Evolutionary conservation across 257 asterid species (phyloP).

Genomic region (Salvia hispanica): DNA sequence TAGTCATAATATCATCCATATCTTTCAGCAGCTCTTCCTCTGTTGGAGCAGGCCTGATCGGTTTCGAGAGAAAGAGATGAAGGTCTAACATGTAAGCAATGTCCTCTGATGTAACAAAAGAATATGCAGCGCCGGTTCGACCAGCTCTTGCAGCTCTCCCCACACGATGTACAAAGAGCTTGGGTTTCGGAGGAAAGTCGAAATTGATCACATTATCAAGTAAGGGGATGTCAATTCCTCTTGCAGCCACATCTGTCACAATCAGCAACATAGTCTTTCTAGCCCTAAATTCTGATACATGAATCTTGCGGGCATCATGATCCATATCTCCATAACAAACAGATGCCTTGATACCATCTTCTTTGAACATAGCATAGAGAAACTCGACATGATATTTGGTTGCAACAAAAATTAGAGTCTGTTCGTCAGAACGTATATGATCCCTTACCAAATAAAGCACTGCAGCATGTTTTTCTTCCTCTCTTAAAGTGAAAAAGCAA

Average conservation of each 20-base stretch:
- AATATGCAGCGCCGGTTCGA: slow-evolving; percentile 83
- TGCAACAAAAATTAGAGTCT: slow-evolving; percentile 80
- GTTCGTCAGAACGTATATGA: slow-evolving; percentile 66
- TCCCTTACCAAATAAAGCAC: slow-evolving; percentile 81
- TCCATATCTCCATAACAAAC: slow-evolving; percentile 99
- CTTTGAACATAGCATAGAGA: slow-evolving; percentile 58
- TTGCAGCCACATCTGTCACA: slow-evolving; percentile 98
- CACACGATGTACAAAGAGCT: slow-evolving; percentile 95
- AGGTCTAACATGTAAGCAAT: slow-evolving; percentile 87
- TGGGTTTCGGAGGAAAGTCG: slow-evolving; percentile 91
- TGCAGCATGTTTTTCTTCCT: slow-evolving; percentile 86
- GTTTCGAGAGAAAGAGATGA: slow-evolving; percentile 91
- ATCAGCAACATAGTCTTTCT: slow-evolving; percentile 88
- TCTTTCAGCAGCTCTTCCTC: slow-evolving; percentile 77
- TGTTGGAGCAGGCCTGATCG: slow-evolving; percentile 85
- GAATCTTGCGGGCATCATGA: slow-evolving; percentile 88
- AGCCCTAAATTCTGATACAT: slow-evolving; percentile 74
- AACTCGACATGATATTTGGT: slow-evolving; percentile 95
- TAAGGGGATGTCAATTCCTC: slow-evolving; percentile 96
- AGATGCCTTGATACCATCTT: slow-evolving; percentile 86
- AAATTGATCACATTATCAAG: slow-evolving; percentile 92
- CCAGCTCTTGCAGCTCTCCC: slow-evolving; percentile 99
- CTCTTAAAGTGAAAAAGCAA: slow-evolving; percentile 75
- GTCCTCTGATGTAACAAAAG: slow-evolving; percentile 83
- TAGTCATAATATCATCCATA: slow-evolving; percentile 57